These are phyloP conservation scores for Rhodofomes roseus DNA, from an alignment of 1,284 basidiomycete species.

Conservation along the genomic window DNA sequence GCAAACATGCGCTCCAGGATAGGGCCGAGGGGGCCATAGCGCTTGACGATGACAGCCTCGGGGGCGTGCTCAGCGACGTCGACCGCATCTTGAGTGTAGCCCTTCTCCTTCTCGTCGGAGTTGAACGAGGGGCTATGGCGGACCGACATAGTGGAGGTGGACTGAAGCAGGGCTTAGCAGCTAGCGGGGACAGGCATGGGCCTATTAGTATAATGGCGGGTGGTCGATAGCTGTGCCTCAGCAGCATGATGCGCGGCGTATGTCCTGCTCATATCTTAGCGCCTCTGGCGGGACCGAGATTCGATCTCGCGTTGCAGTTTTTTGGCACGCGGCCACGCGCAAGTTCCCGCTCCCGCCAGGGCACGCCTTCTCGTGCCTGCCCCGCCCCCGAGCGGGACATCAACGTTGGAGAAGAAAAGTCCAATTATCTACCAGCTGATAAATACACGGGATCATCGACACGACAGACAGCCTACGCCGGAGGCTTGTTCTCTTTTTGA, in stretches of 20 bases:
- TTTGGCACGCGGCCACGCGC: background rate
- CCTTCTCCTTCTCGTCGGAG: constrained; percentile 25
- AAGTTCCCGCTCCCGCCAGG: background rate
- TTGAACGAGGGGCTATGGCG: constrained; percentile 9
- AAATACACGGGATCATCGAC: constrained; percentile 7
- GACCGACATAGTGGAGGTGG: constrained; percentile 15
- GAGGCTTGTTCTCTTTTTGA: constrained; percentile 63
- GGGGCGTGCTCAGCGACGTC: constrained; percentile 19
- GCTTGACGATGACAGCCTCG: constrained; percentile 30
- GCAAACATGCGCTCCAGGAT: constrained; percentile 37
- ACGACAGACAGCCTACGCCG: constrained; percentile 29
- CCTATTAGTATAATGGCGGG: background rate
- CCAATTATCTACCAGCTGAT: constrained; percentile 12
- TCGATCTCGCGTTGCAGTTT: background rate
- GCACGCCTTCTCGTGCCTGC: background rate
- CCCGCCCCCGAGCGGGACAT: background rate
- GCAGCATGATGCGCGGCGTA: background rate
- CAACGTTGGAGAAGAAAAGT: background rate
- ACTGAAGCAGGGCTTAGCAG: background rate
- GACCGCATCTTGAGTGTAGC: constrained; percentile 5
- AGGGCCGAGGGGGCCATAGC: constrained; percentile 36
- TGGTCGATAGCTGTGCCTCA: background rate
- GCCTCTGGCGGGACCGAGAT: background rate
- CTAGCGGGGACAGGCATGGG: background rate
- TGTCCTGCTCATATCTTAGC: constrained; percentile 7